phyloP scores from a whole-genome alignment of 352 stramenopile genomes.

The Phytopythium mirpurense region DNA sequence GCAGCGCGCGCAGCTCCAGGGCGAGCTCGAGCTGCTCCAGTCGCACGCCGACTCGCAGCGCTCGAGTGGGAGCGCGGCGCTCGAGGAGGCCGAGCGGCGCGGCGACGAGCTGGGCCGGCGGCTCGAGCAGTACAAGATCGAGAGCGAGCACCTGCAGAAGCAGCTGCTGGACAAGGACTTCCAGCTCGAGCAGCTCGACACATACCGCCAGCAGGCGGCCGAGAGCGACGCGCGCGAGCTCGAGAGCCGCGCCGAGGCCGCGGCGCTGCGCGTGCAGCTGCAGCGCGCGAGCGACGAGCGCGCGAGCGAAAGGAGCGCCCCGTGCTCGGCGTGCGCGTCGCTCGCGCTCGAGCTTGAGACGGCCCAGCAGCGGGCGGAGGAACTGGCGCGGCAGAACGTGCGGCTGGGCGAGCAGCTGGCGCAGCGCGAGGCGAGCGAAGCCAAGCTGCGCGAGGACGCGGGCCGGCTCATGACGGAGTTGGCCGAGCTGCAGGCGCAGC shows the following conservation, averaged over 20 bases:
- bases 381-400: slow-evolving; percentile 48
- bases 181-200: slow-evolving; percentile 52
- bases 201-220: slow-evolving; percentile 35
- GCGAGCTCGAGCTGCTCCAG: slow-evolving; percentile 30
- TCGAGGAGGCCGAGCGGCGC: slow-evolving; percentile 18
- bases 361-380: slow-evolving; percentile 33
- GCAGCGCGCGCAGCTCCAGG: slow-evolving; percentile 30
- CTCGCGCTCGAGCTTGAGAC: slow-evolving; percentile 31
- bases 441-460: slow-evolving; percentile 35
- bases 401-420: slow-evolving; percentile 48
- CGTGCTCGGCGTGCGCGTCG: slow-evolving; percentile 32
- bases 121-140: slow-evolving; percentile 66
- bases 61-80: slow-evolving; percentile 10
- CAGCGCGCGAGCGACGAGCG: slow-evolving; percentile 28
- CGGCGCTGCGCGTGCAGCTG: slow-evolving; percentile 25
- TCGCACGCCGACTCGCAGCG: slow-evolving; percentile 19
- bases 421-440: slow-evolving; percentile 46
- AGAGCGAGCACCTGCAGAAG: slow-evolving; percentile 70
- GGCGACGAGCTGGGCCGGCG: slow-evolving; percentile 40
- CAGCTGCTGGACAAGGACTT: slow-evolving; percentile 63
- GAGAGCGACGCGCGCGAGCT: slow-evolving; percentile 39
- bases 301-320: slow-evolving; percentile 15
- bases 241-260: slow-evolving; percentile 24
- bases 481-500: slow-evolving; percentile 29
- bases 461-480: slow-evolving; percentile 38